Conservation (phyloP, 2,329 filamentous ascomycete species). For the Fusarium newnesense region DNA sequence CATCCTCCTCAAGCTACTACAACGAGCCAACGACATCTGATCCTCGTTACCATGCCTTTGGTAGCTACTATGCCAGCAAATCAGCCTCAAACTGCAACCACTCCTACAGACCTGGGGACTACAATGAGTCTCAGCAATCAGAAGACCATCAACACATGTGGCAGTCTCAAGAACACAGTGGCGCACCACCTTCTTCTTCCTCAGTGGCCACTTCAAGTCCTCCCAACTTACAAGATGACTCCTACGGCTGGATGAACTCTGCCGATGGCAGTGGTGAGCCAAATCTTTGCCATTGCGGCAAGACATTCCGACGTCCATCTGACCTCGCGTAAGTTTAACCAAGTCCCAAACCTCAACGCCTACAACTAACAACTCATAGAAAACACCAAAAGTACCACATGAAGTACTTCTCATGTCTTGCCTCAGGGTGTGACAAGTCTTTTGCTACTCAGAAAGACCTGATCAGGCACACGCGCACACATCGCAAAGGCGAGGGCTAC, state of each 20-base stretch:
- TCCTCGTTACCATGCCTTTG: conserved; percentile 31
- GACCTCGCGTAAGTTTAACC: conserved; percentile 39
- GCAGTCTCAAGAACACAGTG: conserved; percentile 28
- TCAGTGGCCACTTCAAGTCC: conserved; percentile 36
- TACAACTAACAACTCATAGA: conserved; percentile 22
- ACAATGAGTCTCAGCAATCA: conserved; percentile 24
- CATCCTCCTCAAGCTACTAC: conserved; percentile 22
- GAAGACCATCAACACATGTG: conserved; percentile 35
- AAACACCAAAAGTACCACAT: conserved; percentile 46
- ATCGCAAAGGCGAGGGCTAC: conserved; percentile 43
- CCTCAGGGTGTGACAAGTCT: conserved; percentile 39
- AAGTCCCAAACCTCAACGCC: not conserved
- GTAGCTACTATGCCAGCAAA: conserved; percentile 32
- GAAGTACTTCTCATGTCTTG: conserved; percentile 44
- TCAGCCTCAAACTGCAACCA: conserved; percentile 25
- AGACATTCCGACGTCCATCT: conserved; percentile 42
- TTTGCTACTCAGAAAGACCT: conserved; percentile 44
- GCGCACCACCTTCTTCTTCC: conserved; percentile 33
- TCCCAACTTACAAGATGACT: conserved; percentile 37
- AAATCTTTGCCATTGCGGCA: conserved; percentile 40
- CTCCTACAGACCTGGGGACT: conserved; percentile 24
- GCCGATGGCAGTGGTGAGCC: conserved; percentile 27
- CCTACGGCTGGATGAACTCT: conserved; percentile 22
- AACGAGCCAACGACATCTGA: conserved; percentile 27
- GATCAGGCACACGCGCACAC: conserved; percentile 40